Conservation (phyloP, 768 basidiomycete species). For the Russula sp. region DNA sequence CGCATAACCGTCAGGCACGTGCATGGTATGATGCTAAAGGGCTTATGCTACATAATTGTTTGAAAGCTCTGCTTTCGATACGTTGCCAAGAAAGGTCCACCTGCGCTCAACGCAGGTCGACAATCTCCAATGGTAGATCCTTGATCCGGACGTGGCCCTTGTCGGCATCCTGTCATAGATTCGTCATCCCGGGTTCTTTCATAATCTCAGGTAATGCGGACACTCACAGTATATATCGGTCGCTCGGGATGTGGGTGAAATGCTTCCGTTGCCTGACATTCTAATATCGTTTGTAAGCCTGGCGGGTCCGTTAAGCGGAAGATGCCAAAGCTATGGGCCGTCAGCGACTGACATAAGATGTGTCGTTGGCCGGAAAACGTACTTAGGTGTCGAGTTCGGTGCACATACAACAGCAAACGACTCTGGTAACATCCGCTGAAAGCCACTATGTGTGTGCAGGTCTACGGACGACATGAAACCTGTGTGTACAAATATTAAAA, state of each 20-base stretch:
- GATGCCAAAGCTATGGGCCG: slow-evolving; percentile 60
- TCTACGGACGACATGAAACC: slow-evolving; percentile 95
- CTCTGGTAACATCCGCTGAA: slow-evolving; percentile 85
- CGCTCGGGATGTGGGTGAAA: slow-evolving; percentile 83
- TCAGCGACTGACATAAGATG: not conserved
- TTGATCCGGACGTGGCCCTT: slow-evolving; percentile 79
- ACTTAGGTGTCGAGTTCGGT: slow-evolving; percentile 71
- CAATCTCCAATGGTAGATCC: slow-evolving; percentile 67
- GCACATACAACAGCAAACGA: slow-evolving; percentile 92
- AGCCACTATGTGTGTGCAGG: slow-evolving; percentile 83
- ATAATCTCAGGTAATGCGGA: not conserved
- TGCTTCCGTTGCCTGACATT: slow-evolving; percentile 61
- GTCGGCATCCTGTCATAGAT: slow-evolving; percentile 58
- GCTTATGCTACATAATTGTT: slow-evolving; percentile 4
- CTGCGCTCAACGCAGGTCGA: slow-evolving; percentile 54
- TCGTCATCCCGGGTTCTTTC: not conserved
- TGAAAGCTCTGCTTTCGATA: slow-evolving; percentile 2
- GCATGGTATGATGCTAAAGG: not conserved
- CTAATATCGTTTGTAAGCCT: slow-evolving; percentile 63
- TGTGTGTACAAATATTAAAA: slow-evolving; percentile 24
- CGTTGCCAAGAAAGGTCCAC: not conserved
- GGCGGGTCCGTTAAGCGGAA: slow-evolving; percentile 87
- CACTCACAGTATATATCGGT: slow-evolving; percentile 79
- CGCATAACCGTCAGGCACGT: not conserved
- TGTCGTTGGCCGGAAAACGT: slow-evolving; percentile 23